Evolutionary conservation across 2,329 filamentous ascomycete species (phyloP).

Genomic region (Sarocladium strictum): DNA sequence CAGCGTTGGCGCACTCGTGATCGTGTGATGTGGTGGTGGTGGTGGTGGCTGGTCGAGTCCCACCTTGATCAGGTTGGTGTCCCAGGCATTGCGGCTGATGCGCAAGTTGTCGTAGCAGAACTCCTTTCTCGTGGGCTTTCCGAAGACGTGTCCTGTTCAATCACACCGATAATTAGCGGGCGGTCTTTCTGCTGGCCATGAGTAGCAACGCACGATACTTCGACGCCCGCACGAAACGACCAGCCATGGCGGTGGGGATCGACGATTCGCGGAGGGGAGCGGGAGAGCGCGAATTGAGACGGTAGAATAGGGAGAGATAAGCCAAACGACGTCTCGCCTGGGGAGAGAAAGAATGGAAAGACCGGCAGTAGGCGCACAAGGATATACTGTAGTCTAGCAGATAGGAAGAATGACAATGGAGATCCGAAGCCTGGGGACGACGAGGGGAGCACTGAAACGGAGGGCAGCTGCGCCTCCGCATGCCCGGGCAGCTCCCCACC

Average conservation of each 20-base stretch:
- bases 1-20: conserved; percentile 13
- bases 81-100: conserved; percentile 98
- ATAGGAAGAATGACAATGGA: neutral
- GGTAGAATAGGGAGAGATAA: neutral
- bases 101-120: conserved; percentile 98
- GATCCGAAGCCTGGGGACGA: conserved; percentile 5
- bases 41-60: conserved; percentile 11
- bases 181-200: neutral
- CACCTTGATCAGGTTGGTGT: conserved; percentile 97
- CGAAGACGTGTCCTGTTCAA: conserved; percentile 87
- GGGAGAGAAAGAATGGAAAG: conserved; percentile 14
- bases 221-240: conserved; percentile 62
- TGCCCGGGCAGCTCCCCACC: conserved; percentile 3
- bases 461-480: conserved; percentile 7
- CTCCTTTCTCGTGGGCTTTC: conserved; percentile 91
- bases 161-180: conserved; percentile 21
- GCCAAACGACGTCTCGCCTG: neutral
- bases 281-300: neutral
- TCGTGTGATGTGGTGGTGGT: conserved; percentile 2
- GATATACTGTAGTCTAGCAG: too few relatives aligned
- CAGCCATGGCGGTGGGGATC: conserved; percentile 42
- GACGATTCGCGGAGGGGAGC: conserved; percentile 12
- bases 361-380: conserved; percentile 14
- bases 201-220: conserved; percentile 54
- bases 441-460: conserved; percentile 6